Percentiles rank a stretch among this genome's conserved stretches.
Conservation (phyloP, 176 grass and related monocot genomes). For the Oryza nivara region DNA sequence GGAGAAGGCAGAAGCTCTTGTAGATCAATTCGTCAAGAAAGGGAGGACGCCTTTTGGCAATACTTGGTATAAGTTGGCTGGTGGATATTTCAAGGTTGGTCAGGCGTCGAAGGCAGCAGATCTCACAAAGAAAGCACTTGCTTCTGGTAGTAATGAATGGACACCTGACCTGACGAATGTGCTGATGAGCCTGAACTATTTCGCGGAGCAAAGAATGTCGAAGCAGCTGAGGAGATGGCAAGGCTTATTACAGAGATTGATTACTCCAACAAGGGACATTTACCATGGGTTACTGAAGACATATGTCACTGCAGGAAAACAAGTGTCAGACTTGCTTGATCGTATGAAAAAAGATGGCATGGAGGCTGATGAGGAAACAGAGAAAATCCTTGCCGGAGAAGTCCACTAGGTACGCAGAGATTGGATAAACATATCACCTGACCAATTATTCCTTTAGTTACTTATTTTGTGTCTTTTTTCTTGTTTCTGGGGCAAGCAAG, state of each 20-base stretch:
- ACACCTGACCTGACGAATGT: slow-evolving; percentile 52
- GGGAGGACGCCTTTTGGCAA: slow-evolving; percentile 44
- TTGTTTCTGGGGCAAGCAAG: slow-evolving; percentile 10
- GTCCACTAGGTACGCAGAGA: background rate
- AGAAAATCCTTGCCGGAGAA: slow-evolving; percentile 51
- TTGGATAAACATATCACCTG: background rate
- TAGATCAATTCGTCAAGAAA: slow-evolving; percentile 44
- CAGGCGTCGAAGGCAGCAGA: slow-evolving; percentile 56
- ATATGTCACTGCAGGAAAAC: slow-evolving; percentile 44
- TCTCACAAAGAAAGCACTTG: slow-evolving; percentile 56
- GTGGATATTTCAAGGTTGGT: slow-evolving; percentile 49
- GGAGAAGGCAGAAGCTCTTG: slow-evolving; percentile 62
- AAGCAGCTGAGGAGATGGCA: slow-evolving; percentile 59
- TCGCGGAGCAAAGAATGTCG: slow-evolving; percentile 57
- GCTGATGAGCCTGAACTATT: slow-evolving; percentile 49
- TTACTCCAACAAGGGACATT: slow-evolving; percentile 51
- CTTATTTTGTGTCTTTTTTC: background rate
- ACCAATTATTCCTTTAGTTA: background rate
- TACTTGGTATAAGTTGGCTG: slow-evolving; percentile 59
- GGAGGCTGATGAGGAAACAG: slow-evolving; percentile 56
- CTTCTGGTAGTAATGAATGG: slow-evolving; percentile 33
- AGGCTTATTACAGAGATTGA: slow-evolving; percentile 38
- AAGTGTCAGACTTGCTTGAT: slow-evolving; percentile 47
- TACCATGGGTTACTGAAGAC: slow-evolving; percentile 57
- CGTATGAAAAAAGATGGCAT: slow-evolving; percentile 60